A percentile compares a stretch with the other conserved stretches of the same genome.
Evolutionary conservation across 257 asterid species (phyloP).

Genomic region (Datura wrightii): DNA sequence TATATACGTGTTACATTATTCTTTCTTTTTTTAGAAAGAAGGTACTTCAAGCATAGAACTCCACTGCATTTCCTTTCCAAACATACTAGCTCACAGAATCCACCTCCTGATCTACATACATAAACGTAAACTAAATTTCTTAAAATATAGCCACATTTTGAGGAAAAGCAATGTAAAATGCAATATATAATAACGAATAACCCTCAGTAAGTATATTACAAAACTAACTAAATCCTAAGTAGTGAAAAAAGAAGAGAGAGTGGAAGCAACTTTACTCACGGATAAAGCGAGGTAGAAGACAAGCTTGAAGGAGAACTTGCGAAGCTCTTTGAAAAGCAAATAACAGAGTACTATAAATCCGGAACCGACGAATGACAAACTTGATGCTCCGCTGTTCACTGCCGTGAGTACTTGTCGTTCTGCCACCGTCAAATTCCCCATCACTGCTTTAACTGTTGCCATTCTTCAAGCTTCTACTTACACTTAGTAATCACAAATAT

Average conservation of each 20-base stretch:
- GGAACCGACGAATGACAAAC: conserved; percentile 83
- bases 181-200: neutral
- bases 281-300: conserved; percentile 98
- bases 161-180: neutral
- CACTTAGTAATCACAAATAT: neutral
- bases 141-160: neutral
- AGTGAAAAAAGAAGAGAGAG: neutral
- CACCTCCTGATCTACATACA: neutral
- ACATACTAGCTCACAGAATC: neutral
- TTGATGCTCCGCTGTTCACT: conserved; percentile 84
- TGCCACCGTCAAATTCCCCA: conserved; percentile 73
- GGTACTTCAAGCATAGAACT: neutral
- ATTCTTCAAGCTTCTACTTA: conserved; percentile 40
- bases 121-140: neutral
- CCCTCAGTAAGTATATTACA: neutral
- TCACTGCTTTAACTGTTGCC: conserved; percentile 84
- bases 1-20: neutral
- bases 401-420: conserved; percentile 74
- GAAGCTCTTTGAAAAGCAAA: conserved; percentile 85
- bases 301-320: conserved; percentile 97
- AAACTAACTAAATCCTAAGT: neutral
- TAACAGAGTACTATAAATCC: conserved; percentile 96
- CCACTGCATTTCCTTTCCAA: neutral
- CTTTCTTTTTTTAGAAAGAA: no score
- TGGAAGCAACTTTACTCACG: conserved; percentile 40